Conservation (phyloP, 768 basidiomycete genomes). For the Hericium alpestre region DNA sequence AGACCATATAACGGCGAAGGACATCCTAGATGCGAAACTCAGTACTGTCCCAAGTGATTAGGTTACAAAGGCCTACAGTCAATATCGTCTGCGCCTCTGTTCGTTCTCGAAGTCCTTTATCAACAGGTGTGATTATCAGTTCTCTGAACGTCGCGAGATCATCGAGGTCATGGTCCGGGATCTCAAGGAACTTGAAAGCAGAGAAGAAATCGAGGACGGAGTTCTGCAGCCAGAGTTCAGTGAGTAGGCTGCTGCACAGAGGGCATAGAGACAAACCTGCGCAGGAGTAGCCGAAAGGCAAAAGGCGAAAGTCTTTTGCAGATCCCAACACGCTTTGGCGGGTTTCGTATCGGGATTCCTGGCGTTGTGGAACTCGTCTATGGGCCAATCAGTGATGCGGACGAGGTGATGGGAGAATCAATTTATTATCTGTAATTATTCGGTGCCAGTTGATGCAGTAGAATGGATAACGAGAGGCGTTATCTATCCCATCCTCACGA, state of each 20-base stretch:
- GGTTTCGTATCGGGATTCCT: neutral
- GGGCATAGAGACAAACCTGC: neutral
- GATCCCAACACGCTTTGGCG: neutral
- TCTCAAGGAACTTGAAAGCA: neutral
- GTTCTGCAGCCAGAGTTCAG: neutral
- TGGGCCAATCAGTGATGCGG: neutral
- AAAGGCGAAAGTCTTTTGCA: neutral
- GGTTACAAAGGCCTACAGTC: neutral
- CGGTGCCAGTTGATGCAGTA: neutral
- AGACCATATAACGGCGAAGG: neutral
- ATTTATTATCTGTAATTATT: neutral
- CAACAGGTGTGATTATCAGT: neutral
- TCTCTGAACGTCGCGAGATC: neutral
- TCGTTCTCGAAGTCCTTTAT: neutral
- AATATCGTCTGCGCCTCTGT: neutral
- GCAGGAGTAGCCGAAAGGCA: neutral
- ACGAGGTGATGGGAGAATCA: neutral
- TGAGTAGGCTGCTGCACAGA: neutral
- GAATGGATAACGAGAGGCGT: neutral
- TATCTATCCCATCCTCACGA: neutral
- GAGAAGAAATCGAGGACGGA: neutral
- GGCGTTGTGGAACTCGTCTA: neutral
- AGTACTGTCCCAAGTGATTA: neutral
- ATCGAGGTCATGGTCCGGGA: neutral
- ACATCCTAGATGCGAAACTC: neutral